Evolutionary conservation across 257 asterid genomes (phyloP), one percentile per base, ranked within the genome.

Genomic region (Handroanthus guayacan): DNA sequence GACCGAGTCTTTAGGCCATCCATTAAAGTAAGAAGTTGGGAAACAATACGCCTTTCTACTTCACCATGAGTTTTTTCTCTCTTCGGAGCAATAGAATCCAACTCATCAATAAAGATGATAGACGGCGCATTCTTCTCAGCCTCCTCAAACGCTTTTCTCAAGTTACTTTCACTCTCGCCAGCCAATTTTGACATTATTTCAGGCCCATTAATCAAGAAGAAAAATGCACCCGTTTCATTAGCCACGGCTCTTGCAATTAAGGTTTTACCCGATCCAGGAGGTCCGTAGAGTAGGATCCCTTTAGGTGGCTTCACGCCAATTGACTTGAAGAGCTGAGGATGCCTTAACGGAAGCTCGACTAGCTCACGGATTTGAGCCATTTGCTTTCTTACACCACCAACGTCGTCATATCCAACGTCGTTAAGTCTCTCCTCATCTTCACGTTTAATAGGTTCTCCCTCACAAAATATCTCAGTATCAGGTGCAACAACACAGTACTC

Each of bases 281-380:
- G 89, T 2, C 89, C 89, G 14, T 82, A 85, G 5, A 85, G 83
- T 50, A 85, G 64, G 44, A 85, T 85, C 17, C 89, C 89, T 72
- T 85, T 85, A 0, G 89, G 89, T 45, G 89, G 89, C 76, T 82
- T 82, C 75, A 85, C 89, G 2, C 89, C 89, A 4, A 85, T 85
- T 0, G 89, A 78, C 52, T 80, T 80, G 67, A 85, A 85, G 79
- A 82, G 89, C 77, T 82, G 87, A 1, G 87, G 87, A 25, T 85
- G 89, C 18, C 87, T 68, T 18, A 85, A 68, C 47, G 89, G 89
- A 68, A 82, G 87, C 79, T 82, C 89, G 2, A 80, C 89, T 18
- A 85, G 79, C 84, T 85, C 87, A 25, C 84, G 87, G 10, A 82
- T 85, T 18, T 80, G 89, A 73, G 89, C 89, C 89, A 85, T 85